Conservation (phyloP, 176 grass and related monocot genomes). For the Aegilops umbellulata region DNA sequence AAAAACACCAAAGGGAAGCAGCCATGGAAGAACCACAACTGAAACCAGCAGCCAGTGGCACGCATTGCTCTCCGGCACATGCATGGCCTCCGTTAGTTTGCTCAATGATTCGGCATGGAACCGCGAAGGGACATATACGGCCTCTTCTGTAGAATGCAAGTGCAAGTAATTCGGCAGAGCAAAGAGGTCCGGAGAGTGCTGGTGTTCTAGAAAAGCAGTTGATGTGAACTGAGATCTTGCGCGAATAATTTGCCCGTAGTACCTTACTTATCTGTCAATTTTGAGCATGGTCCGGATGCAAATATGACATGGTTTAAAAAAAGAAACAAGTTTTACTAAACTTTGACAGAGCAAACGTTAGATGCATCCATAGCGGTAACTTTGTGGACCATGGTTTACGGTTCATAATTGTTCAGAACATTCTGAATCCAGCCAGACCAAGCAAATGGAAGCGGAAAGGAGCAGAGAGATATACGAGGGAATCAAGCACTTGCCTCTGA, state of each 20-base stretch:
- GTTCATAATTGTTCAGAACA: slow-evolving; percentile 21
- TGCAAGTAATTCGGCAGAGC: background rate
- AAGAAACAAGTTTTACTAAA: too few relatives aligned
- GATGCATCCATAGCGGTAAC: too few relatives aligned
- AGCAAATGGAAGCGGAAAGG: slow-evolving; percentile 31
- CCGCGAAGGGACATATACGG: background rate
- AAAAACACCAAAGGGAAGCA: slow-evolving; percentile 14
- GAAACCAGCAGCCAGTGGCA: too few relatives aligned
- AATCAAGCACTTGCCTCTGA: slow-evolving; percentile 26
- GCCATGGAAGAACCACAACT: slow-evolving; percentile 14
- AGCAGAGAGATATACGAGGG: background rate
- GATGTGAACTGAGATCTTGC: slow-evolving; percentile 5
- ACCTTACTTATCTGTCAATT: background rate
- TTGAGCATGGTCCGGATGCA: background rate
- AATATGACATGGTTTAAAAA: background rate
- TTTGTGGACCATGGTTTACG: background rate
- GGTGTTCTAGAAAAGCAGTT: slow-evolving; percentile 3
- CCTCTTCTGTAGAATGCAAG: background rate
- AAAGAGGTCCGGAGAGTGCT: background rate
- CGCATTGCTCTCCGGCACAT: background rate
- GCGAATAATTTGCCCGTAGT: slow-evolving; percentile 8
- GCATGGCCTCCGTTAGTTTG: background rate
- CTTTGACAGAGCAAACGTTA: background rate
- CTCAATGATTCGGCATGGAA: slow-evolving; percentile 27
- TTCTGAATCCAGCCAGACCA: background rate